These are phyloP conservation scores for Colletotrichum cordylinicola DNA, from an alignment of 2,329 filamentous ascomycete species.

Conservation along the genomic window DNA sequence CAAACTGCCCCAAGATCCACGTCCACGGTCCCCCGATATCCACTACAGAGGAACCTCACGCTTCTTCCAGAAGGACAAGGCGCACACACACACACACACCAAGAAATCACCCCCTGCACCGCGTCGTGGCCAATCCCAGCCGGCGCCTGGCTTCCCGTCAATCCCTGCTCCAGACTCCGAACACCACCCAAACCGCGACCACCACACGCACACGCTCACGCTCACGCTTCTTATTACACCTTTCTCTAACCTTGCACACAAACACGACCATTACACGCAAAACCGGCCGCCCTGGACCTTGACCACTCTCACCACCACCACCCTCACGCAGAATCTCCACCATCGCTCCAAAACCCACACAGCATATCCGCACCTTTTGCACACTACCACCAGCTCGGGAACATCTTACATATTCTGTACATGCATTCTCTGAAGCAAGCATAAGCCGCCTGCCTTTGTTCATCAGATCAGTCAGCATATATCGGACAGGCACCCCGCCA, in stretches of 20 bases:
- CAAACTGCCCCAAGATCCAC: background rate
- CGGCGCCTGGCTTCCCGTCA: background rate
- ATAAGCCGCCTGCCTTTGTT: background rate
- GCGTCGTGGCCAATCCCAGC: slow-evolving; percentile 14
- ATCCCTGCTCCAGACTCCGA: slow-evolving; percentile 5
- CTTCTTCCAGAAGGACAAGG: background rate
- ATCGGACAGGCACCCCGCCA: background rate
- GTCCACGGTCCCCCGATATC: background rate
- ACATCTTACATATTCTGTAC: background rate
- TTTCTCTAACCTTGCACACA: background rate
- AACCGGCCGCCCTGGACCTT: background rate
- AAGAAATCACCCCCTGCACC: background rate
- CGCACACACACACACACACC: background rate
- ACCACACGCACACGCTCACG: background rate
- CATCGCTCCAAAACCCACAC: background rate
- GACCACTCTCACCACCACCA: background rate
- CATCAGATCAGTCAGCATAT: background rate
- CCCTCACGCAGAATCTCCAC: background rate
- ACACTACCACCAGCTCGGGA: background rate
- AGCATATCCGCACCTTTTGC: background rate
- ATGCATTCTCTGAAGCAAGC: background rate
- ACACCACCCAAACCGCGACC: slow-evolving; percentile 1
- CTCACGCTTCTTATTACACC: background rate
- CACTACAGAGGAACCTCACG: background rate
- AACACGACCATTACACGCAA: background rate